Evolutionary conservation across 1,284 basidiomycete species (phyloP).

Genomic region (Microbotryum violaceum): DNA sequence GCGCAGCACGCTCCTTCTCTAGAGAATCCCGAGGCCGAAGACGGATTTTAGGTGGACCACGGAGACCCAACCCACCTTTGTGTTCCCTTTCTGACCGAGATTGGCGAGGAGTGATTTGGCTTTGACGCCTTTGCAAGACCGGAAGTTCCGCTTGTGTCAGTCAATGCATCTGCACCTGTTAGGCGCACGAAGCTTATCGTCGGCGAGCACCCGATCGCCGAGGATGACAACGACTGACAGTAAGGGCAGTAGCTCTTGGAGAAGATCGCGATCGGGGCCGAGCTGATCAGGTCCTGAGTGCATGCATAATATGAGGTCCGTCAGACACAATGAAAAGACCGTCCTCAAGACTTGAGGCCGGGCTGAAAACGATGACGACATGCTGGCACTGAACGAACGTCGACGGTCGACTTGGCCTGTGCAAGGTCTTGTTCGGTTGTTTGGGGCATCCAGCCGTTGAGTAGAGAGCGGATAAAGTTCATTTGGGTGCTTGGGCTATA

Average conservation of each 20-base stretch:
- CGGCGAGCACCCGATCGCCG: no score
- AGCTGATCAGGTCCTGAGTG: conserved; percentile 5
- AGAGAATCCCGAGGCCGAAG: no score
- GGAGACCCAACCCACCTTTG: conserved; percentile 5
- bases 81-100: conserved; percentile 4
- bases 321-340: background rate
- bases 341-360: background rate
- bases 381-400: conserved; percentile 2
- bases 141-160: background rate
- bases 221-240: conserved; percentile 3
- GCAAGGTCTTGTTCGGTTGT: conserved; percentile 1
- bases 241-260: conserved; percentile 28
- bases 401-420: conserved; percentile 19
- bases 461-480: conserved; percentile 11
- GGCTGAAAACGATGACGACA: background rate
- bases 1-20: no score
- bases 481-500: background rate
- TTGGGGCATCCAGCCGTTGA: conserved; percentile 5
- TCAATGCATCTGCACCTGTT: no score
- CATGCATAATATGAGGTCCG: background rate
- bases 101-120: conserved; percentile 12
- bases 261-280: conserved; percentile 15
- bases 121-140: background rate
- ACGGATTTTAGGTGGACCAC: no score
- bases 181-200: no score